Base-by-base conservation (phyloP, 2,329 filamentous ascomycete species). In the Aspergillus melleus region DNA sequence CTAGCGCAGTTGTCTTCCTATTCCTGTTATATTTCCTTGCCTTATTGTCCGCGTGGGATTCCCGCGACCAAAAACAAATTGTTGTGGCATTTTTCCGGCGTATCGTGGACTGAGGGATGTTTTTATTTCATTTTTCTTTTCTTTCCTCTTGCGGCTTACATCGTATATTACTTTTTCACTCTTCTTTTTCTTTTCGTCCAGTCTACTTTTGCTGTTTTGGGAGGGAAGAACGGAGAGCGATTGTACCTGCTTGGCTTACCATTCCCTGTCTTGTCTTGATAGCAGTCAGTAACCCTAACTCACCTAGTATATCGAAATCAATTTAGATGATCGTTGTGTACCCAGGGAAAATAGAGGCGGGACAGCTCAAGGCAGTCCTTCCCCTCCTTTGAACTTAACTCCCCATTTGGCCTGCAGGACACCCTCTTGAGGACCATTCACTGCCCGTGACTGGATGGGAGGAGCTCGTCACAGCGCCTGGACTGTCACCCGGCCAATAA, bases 81-180 rank as follows among this genome's bases (percentile, higher is more conserved):
- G 58, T 59, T 56, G 66, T 64, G 64, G 66, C 66, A 67, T 68
- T 66, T 63, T 66, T 61, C 63, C 58, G 67, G 67, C 67, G 67
- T 66, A 63, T 61, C 61, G 57, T 60, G 67, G 64, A 62, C 60
- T 57, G 52, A 19, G 20, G 64, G 63, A 59, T 55, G 52, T 57
- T 58, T 47, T 47, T 42, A 57, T n/a, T 57, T 56, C 24, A 54
- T 54, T 47, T 50, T 58, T 55, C 59, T 36, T 24, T 30, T 60
- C 54, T 51, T 50, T 57, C 50, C 59, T 36, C 26, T 24, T 60
- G 56, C 54, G 36, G 16, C 57, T 54, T 60, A 29, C 44, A 12
- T 20, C 19, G 44, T 47, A 47, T 47, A 20, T 47, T 20, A 22
- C 12, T 26, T 55, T 20, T 55, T n/a, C 16, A n/a, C 8, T n/a